phyloP scores from a whole-genome alignment of 169 alveolate genomes.

The Ichthyophthirius multifiliis region DNA sequence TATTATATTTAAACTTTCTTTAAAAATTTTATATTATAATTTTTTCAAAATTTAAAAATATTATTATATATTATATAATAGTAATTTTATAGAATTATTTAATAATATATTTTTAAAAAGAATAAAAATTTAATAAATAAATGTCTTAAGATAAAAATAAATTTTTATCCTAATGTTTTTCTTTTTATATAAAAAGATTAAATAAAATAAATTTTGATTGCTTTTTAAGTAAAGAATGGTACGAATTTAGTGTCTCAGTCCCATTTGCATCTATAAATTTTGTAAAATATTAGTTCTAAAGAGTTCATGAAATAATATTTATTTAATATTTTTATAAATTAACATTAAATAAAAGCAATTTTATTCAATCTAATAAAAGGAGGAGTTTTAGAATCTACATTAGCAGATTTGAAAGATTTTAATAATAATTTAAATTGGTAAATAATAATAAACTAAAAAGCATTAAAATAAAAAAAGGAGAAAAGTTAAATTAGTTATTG shows the following conservation, averaged over 20 bases:
- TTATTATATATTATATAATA: no score
- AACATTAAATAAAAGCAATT: conserved; percentile 24
- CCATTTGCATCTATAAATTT: conserved; percentile 55
- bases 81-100: no score
- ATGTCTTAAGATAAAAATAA: not conserved
- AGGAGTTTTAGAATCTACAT: conserved; percentile 72
- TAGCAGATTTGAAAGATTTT: conserved; percentile 68
- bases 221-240: conserved; percentile 78
- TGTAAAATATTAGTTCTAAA: conserved; percentile 68
- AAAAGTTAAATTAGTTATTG: conserved; percentile 68
- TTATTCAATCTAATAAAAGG: conserved; percentile 72
- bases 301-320: conserved; percentile 56
- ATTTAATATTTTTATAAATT: not conserved
- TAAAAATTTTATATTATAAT: no score
- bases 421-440: conserved; percentile 43
- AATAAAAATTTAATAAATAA: not conserved
- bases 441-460: not conserved
- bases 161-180: not conserved
- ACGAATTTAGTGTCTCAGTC: conserved; percentile 71
- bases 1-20: no score
- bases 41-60: no score
- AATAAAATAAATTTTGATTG: conserved; percentile 43
- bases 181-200: conserved; percentile 11
- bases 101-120: no score
- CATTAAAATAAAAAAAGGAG: no score